Percentiles rank a stretch among this genome's conserved stretches.
These are phyloP conservation scores for Aspergillus hancockii DNA, from an alignment of 495 filamentous ascomycete species.

Conservation along the genomic window DNA sequence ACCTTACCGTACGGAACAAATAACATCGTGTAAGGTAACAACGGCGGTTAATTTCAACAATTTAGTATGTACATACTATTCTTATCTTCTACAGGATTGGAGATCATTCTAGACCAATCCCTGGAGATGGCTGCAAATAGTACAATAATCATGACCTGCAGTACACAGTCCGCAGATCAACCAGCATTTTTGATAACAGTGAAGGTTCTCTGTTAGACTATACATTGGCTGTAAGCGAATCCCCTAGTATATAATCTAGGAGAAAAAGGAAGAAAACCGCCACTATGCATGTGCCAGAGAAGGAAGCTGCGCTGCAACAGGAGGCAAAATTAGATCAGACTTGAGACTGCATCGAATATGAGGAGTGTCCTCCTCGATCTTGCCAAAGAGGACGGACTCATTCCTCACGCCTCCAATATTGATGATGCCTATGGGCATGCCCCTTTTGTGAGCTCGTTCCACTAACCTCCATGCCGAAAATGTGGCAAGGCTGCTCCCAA, in stretches of 20 bases:
- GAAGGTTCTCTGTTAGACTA: no score
- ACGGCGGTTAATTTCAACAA: no score
- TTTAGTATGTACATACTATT: no score
- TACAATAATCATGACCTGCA: no score
- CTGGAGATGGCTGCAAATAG: no score
- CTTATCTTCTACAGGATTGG: no score
- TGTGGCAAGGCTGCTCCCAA: slow-evolving; percentile 89
- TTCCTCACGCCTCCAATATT: slow-evolving; percentile 84
- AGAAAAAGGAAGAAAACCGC: no score
- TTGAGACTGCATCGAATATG: slow-evolving; percentile 43
- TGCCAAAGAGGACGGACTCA: slow-evolving; percentile 67
- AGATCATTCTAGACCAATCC: no score
- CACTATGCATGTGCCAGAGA: not conserved
- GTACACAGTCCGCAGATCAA: no score
- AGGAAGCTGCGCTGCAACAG: slow-evolving; percentile 36
- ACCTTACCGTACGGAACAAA: not conserved
- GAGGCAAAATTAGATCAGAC: slow-evolving; percentile 38
- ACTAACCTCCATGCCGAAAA: slow-evolving; percentile 93
- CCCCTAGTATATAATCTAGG: not conserved
- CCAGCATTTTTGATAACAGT: no score
- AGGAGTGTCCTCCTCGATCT: slow-evolving; percentile 29
- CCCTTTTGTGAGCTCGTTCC: slow-evolving; percentile 75
- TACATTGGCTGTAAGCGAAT: no score
- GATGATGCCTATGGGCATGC: slow-evolving; percentile 82
- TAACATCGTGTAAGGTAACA: not conserved